Conservation (phyloP, 2,329 filamentous ascomycete genomes). For the Talaromyces sp. region DNA sequence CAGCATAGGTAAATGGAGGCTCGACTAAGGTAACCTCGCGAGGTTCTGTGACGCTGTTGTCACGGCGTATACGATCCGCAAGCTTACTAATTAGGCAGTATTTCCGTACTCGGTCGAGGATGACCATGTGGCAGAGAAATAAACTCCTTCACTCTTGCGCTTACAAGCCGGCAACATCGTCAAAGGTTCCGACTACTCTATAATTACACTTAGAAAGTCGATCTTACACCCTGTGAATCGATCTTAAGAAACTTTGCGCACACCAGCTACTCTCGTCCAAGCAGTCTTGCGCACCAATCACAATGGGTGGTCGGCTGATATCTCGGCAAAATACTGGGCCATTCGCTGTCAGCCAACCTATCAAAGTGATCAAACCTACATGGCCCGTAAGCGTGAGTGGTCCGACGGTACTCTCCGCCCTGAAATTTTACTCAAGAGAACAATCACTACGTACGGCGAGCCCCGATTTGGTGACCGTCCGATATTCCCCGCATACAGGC, state of each 20-base stretch:
- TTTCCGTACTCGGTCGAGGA: not conserved
- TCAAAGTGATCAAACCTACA: not conserved
- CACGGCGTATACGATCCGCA: not conserved
- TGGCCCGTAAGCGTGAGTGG: not conserved
- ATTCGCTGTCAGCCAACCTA: not conserved
- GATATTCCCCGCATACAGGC: conserved; percentile 10
- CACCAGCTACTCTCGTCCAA: not conserved
- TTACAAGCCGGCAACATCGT: not conserved
- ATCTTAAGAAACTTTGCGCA: not conserved
- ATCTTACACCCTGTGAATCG: not conserved
- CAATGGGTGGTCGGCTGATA: not conserved
- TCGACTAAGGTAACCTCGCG: not conserved
- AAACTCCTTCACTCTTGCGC: not conserved
- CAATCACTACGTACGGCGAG: not conserved
- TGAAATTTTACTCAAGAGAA: not conserved
- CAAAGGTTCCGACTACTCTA: not conserved
- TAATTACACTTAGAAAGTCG: not conserved
- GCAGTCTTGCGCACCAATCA: not conserved
- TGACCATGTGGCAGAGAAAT: not conserved
- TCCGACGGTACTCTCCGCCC: not conserved
- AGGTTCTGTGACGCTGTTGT: not conserved
- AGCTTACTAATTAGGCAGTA: not conserved
- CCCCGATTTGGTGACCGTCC: conserved; percentile 1
- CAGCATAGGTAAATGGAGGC: not conserved
- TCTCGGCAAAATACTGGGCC: not conserved